Evolutionary conservation across 139 green algal genomes (phyloP).

Genomic region (Raphidocelis subcapitata): DNA sequence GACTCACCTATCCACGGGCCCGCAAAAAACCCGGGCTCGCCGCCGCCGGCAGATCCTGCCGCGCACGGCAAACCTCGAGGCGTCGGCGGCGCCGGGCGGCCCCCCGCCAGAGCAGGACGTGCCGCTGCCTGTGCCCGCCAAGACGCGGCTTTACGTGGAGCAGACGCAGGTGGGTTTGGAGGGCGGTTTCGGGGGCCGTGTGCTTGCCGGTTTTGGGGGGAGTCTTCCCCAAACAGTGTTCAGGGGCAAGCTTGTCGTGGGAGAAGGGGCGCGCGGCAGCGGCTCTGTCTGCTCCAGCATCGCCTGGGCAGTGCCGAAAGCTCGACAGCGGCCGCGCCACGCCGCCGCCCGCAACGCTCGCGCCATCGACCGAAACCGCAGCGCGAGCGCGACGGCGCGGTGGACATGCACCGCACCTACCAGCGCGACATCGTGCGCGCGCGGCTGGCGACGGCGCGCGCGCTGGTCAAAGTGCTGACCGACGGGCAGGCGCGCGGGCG

Average conservation of each 20-base stretch:
- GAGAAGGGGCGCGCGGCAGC: too few species aligned
- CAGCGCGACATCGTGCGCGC: conserved; percentile 69
- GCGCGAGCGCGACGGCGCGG: conserved; percentile 38
- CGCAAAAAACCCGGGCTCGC: too few species aligned
- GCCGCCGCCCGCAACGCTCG: too few species aligned
- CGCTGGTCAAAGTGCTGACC: conserved; percentile 70
- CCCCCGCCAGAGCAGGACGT: conserved; percentile 71
- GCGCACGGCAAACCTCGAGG: conserved; percentile 57
- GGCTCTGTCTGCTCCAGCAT: too few species aligned
- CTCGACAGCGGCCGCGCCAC: too few species aligned
- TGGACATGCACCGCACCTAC: conserved; percentile 66
- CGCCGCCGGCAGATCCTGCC: conserved; percentile 54
- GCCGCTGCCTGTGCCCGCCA: conserved; percentile 71
- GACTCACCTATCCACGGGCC: too few species aligned
- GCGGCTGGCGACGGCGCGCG: conserved; percentile 56
- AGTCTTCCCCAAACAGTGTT: too few species aligned
- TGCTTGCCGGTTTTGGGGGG: not conserved
- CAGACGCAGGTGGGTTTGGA: conserved; percentile 51
- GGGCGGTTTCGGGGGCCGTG: not conserved
- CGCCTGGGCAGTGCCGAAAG: too few species aligned
- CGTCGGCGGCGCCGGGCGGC: conserved; percentile 1
- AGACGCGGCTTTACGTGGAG: conserved; percentile 75
- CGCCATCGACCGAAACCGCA: too few species aligned
- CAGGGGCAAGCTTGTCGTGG: too few species aligned
- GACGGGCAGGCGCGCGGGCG: conserved; percentile 65